phyloP scores from a whole-genome alignment of 805 yeast genomes.

The Ogataea kodamae region DNA sequence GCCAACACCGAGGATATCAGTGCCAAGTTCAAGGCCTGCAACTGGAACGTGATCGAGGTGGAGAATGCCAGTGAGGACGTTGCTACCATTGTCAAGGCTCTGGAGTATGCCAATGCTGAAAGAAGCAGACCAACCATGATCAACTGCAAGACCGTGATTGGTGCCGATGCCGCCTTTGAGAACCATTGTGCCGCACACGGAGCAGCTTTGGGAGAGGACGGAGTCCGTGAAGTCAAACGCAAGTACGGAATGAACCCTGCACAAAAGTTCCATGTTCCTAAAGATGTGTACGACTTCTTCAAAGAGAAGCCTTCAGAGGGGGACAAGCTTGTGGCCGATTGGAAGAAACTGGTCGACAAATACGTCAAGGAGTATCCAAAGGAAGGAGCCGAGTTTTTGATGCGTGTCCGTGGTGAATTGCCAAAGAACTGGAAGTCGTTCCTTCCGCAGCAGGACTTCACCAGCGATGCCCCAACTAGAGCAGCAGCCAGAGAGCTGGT shows the following conservation, averaged over 20 bases:
- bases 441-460: slow-evolving; percentile 82
- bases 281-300: slow-evolving; percentile 77
- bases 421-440: slow-evolving; percentile 80
- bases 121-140: slow-evolving; percentile 66
- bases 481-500: slow-evolving; percentile 85
- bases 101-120: slow-evolving; percentile 33
- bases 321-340: slow-evolving; percentile 63
- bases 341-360: slow-evolving; percentile 61
- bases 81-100: slow-evolving; percentile 66
- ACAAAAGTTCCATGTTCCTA: slow-evolving; percentile 73
- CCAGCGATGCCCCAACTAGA: slow-evolving; percentile 87
- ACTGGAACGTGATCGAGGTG: slow-evolving; percentile 85
- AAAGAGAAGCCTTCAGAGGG: slow-evolving; percentile 56
- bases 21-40: slow-evolving; percentile 84
- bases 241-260: slow-evolving; percentile 86
- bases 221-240: slow-evolving; percentile 79
- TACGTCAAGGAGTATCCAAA: slow-evolving; percentile 72
- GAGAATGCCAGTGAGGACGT: slow-evolving; percentile 74
- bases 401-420: slow-evolving; percentile 74
- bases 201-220: slow-evolving; percentile 90
- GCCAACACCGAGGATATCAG: slow-evolving; percentile 94
- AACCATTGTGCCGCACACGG: slow-evolving; percentile 97
- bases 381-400: slow-evolving; percentile 69
- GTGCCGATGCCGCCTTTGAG: slow-evolving; percentile 79
- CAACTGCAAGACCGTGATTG: slow-evolving; percentile 87